Base-by-base conservation (phyloP, 371 early-diverging fungal genomes). In the Saksenaea vasiformis region DNA sequence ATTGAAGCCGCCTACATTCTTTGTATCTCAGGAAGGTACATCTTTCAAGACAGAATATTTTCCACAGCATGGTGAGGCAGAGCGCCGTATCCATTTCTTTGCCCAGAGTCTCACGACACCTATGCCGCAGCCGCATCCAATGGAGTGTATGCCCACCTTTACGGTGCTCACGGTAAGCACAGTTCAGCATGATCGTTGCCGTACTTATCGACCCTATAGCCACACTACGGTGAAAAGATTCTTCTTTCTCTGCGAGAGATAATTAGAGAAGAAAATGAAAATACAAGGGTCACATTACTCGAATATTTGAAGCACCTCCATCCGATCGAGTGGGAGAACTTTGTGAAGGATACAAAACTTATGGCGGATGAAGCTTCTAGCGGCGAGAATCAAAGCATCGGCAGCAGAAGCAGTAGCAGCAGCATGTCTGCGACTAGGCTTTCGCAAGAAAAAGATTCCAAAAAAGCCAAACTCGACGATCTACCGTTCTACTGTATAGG, bases 141-240 rank as follows among this genome's bases (percentile, higher is more conserved):
- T 95, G 5, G 88, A 90, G 43, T 86, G 87, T 59, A 92, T 94
- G 93, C 96, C 96, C 0, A 86, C 93, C 2, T 93, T 95, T 35
- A 94, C 94, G 0, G 95, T 95, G 3, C 74, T 95, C 31, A 91
- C 91, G 24, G 80, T 79, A 76, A 60, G 80, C 61, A 39, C 38
- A 8, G 28, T 47, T 11, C 24, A 41, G 10, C n/a, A 47, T 22
- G 1, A 9, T 10, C 11, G 7, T 47, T 0, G 22, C 22, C 26
- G 38, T 5, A 41, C 28, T 51, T 24, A 26, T 43, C 8, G 3
- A 19, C 5, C 22, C 9, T 19, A 8, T 71, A 80, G 56, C 96
- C 96, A 17, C 96, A 95, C 68, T 95, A 92, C 72, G 86, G 90
- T 36, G 95, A 95, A 74, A 94, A 94, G 75, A 91, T 94, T 22